A percentile compares a stretch with the other conserved stretches of the same genome.
Conservation (phyloP, 768 basidiomycete genomes). For the Leucosporidium scottii region DNA sequence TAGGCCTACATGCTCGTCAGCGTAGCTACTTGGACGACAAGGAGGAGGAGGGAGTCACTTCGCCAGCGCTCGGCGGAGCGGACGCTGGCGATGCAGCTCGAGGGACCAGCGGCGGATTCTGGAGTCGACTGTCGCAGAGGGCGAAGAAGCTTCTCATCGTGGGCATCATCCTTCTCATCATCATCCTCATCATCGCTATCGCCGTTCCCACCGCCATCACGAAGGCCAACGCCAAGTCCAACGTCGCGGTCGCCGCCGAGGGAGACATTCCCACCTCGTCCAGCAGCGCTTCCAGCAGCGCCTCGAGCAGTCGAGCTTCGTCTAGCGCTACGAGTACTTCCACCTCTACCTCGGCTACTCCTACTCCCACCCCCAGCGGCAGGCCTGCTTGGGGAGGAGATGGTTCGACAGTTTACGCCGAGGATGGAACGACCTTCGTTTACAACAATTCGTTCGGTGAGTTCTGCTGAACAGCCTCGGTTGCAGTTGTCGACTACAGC, state of each 20-base stretch:
- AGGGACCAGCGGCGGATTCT: not conserved
- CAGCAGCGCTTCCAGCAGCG: too few species aligned
- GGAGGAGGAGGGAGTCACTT: too few species aligned
- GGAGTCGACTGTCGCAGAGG: not conserved
- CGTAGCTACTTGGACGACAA: too few species aligned
- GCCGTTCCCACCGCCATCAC: not conserved
- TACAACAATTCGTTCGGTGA: slow-evolving; percentile 67
- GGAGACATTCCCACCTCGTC: not conserved
- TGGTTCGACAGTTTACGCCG: slow-evolving; percentile 67
- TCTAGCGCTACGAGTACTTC: too few species aligned
- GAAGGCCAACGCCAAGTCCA: not conserved
- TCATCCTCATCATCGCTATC: not conserved
- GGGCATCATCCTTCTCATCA: not conserved
- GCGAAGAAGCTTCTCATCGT: not conserved
- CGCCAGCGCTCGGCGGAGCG: not conserved
- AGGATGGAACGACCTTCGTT: slow-evolving; percentile 74
- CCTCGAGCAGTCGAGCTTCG: too few species aligned
- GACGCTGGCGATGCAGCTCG: not conserved
- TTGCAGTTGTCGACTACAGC: not conserved
- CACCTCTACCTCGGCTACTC: not conserved
- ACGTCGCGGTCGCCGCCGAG: not conserved
- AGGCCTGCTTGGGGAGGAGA: slow-evolving; percentile 52
- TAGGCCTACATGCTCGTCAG: too few species aligned
- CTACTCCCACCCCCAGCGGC: not conserved
- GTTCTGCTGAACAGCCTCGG: not conserved